Conservation (phyloP, 768 basidiomycete species). For the Tricholoma matsutake region DNA sequence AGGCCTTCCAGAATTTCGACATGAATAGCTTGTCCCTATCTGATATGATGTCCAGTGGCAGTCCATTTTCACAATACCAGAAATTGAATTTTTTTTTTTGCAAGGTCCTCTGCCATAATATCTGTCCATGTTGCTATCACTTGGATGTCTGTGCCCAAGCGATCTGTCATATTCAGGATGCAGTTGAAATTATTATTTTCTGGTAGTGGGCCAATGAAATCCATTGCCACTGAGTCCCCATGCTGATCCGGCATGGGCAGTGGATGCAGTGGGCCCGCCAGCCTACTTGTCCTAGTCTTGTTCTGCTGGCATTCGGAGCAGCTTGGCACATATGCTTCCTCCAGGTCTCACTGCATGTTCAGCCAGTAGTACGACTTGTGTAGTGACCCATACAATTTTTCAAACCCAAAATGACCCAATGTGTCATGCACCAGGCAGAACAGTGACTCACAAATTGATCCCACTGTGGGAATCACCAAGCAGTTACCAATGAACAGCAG, state of each 20-base stretch:
- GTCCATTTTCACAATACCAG: slow-evolving; percentile 32
- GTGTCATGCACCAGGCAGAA: neutral
- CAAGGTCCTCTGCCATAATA: slow-evolving; percentile 2
- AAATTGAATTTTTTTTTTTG: slow-evolving; percentile 17
- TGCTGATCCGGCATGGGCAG: no score
- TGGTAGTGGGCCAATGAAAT: no score
- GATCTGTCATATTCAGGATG: neutral
- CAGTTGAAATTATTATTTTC: neutral
- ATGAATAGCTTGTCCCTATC: slow-evolving; percentile 22
- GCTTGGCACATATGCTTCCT: no score
- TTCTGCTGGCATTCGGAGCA: no score
- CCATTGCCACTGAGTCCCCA: no score
- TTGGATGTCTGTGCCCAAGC: slow-evolving; percentile 5
- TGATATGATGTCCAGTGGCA: slow-evolving; percentile 29
- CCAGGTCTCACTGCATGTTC: no score
- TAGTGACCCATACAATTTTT: neutral
- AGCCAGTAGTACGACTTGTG: no score
- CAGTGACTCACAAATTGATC: neutral
- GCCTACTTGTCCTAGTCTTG: neutral
- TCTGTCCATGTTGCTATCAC: no score
- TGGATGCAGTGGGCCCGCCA: neutral
- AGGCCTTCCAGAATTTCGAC: no score
- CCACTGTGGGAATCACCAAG: no score
- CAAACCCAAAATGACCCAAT: neutral
- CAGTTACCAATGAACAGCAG: neutral